Conservation (phyloP, 1,284 basidiomycete genomes). For the Hymenochaete sp. region DNA sequence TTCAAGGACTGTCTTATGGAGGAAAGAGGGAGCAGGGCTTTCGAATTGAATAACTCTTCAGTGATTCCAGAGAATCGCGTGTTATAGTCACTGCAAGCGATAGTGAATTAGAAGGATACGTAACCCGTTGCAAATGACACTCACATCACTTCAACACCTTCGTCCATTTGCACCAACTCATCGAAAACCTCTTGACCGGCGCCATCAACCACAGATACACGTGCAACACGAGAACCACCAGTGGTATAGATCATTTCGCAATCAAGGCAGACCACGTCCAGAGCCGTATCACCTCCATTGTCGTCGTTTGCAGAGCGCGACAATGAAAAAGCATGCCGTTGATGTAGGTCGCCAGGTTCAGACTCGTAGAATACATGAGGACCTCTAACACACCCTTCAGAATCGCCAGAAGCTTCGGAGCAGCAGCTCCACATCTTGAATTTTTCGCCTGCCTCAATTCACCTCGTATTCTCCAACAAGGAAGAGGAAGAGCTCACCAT, state of each 20-base stretch:
- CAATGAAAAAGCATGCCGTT: constrained; percentile 63
- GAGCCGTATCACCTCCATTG: constrained; percentile 31
- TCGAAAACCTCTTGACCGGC: constrained; percentile 70
- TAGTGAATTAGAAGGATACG: constrained; percentile 8
- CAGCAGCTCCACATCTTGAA: constrained; percentile 61
- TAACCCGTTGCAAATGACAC: constrained; percentile 24
- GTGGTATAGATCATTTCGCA: constrained; percentile 94
- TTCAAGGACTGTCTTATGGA: constrained; percentile 62
- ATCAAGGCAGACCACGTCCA: constrained; percentile 78
- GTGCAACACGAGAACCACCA: constrained; percentile 77
- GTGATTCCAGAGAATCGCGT: constrained; percentile 86
- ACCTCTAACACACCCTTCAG: constrained; percentile 57
- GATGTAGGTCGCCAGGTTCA: constrained; percentile 60
- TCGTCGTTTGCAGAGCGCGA: constrained; percentile 28
- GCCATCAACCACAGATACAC: constrained; percentile 80
- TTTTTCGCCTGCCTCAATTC: constrained; percentile 48
- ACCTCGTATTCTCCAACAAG: too few species aligned
- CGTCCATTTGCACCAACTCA: constrained; percentile 71
- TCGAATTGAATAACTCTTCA: constrained; percentile 43
- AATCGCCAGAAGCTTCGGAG: constrained; percentile 44
- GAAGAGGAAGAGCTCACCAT: constrained; percentile 43
- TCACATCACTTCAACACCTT: constrained; percentile 70
- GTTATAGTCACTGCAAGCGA: constrained; percentile 65
- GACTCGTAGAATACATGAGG: constrained; percentile 75
- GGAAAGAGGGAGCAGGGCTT: constrained; percentile 56